A percentile compares a stretch with the other conserved stretches of the same genome.
phyloP scores from a whole-genome alignment of 805 yeast genomes.

The Yamadazyma philogaea region DNA sequence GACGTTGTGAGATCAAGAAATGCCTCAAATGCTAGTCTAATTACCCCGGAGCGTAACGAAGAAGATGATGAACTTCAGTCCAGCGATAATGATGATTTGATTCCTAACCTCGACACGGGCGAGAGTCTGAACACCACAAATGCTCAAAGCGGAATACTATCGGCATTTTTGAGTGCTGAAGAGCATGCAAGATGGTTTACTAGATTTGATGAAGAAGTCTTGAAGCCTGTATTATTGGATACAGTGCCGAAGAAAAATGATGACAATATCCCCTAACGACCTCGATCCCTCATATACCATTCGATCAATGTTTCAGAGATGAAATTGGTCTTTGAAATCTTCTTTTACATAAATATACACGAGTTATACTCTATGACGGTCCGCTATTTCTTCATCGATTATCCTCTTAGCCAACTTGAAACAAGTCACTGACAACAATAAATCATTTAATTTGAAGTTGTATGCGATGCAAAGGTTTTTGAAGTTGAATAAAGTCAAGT shows the following conservation, averaged over 20 bases:
- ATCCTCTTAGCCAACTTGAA: constrained; percentile 71
- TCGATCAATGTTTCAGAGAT: neutral
- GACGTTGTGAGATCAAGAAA: constrained; percentile 26
- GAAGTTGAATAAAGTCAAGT: constrained; percentile 61
- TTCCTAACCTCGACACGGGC: constrained; percentile 11
- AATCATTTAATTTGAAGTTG: constrained; percentile 61
- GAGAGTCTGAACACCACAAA: neutral
- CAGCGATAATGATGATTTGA: constrained; percentile 40
- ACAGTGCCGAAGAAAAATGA: constrained; percentile 31
- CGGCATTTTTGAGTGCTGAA: constrained; percentile 50
- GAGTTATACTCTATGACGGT: neutral
- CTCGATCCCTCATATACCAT: too few species aligned
- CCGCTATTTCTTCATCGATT: constrained; percentile 57
- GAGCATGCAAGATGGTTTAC: constrained; percentile 90
- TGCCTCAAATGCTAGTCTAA: constrained; percentile 26
- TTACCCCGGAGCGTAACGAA: constrained; percentile 19
- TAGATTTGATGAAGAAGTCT: constrained; percentile 86
- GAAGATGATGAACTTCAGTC: constrained; percentile 20
- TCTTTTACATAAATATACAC: constrained; percentile 2
- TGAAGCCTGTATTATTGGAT: constrained; percentile 88
- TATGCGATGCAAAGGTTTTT: constrained; percentile 62
- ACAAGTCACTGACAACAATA: constrained; percentile 59
- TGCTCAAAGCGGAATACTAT: constrained; percentile 30
- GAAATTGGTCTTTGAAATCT: neutral
- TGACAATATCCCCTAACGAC: constrained; percentile 6